Conservation (phyloP, 257 asterid genomes). For the Capsicum baccatum region DNA sequence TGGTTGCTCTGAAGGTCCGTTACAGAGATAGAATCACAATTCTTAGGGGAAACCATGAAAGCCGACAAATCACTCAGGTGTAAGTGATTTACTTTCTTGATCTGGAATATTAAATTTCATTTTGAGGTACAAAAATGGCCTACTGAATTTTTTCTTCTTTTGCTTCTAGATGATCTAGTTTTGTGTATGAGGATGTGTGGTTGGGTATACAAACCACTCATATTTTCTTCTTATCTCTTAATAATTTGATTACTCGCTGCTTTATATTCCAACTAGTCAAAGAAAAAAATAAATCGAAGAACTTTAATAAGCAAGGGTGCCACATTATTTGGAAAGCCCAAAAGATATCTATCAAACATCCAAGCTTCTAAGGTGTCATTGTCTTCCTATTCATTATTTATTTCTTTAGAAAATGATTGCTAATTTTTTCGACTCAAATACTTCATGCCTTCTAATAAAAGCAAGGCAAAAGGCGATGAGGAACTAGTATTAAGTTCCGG, state of each 20-base stretch:
- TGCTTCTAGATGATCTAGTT: not conserved
- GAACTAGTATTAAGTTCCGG: not conserved
- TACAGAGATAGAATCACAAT: conserved; percentile 95
- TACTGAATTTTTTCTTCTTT: not conserved
- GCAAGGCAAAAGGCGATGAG: not conserved
- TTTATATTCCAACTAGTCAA: not conserved
- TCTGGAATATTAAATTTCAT: not conserved
- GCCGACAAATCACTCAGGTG: conserved; percentile 99
- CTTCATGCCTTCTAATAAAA: not conserved
- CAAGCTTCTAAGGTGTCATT: not conserved
- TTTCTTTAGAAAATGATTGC: not conserved
- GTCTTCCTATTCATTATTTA: conserved; percentile 7
- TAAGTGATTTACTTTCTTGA: conserved; percentile 46
- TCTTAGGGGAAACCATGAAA: conserved; percentile 97
- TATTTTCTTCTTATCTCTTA: not conserved
- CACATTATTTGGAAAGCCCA: not conserved
- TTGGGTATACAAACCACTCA: not conserved
- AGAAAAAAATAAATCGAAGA: not conserved
- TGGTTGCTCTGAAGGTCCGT: conserved; percentile 96
- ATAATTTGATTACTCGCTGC: not conserved
- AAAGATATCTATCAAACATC: not conserved
- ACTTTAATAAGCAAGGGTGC: not conserved
- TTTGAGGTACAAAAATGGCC: not conserved
- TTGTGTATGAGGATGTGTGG: not conserved
- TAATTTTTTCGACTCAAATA: not conserved